These are phyloP conservation scores for Clonostachys solani DNA, from an alignment of 2,329 filamentous ascomycete species.

Conservation along the genomic window DNA sequence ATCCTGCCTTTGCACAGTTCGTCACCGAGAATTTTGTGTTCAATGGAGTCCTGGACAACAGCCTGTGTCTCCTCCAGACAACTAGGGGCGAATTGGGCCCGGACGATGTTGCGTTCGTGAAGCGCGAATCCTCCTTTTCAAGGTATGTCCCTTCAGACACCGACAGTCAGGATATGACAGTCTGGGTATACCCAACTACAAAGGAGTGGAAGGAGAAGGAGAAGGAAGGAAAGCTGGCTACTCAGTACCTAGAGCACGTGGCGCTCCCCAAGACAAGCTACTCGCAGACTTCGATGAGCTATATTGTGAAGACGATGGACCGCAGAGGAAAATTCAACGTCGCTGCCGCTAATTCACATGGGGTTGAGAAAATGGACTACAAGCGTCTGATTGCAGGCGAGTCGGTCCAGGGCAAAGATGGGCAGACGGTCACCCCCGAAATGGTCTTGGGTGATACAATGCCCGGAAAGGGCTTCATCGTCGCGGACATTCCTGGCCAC, in stretches of 20 bases:
- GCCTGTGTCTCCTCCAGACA: neutral
- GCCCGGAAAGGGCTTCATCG: constrained; percentile 68
- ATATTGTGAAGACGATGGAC: constrained; percentile 75
- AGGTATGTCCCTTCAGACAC: neutral
- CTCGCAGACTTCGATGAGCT: constrained; percentile 69
- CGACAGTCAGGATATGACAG: neutral
- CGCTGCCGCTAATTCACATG: constrained; percentile 57
- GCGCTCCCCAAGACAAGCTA: constrained; percentile 65
- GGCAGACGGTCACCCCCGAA: constrained; percentile 70
- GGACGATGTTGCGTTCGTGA: constrained; percentile 47
- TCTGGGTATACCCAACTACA: neutral
- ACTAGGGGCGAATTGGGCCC: constrained; percentile 13
- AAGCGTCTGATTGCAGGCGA: constrained; percentile 57
- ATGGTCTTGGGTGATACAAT: constrained; percentile 74
- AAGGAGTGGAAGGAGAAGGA: neutral
- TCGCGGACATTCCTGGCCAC: constrained; percentile 72
- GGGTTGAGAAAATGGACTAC: constrained; percentile 57
- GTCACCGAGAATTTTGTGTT: constrained; percentile 30
- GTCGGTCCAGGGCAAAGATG: constrained; percentile 59
- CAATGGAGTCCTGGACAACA: constrained; percentile 13
- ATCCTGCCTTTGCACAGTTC: constrained; percentile 19
- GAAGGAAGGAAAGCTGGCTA: no score
- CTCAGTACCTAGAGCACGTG: constrained; percentile 9
- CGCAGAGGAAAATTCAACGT: constrained; percentile 78
- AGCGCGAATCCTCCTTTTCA: neutral